phyloP scores from a whole-genome alignment of 768 basidiomycete species.

The Naganishia onofrii region DNA sequence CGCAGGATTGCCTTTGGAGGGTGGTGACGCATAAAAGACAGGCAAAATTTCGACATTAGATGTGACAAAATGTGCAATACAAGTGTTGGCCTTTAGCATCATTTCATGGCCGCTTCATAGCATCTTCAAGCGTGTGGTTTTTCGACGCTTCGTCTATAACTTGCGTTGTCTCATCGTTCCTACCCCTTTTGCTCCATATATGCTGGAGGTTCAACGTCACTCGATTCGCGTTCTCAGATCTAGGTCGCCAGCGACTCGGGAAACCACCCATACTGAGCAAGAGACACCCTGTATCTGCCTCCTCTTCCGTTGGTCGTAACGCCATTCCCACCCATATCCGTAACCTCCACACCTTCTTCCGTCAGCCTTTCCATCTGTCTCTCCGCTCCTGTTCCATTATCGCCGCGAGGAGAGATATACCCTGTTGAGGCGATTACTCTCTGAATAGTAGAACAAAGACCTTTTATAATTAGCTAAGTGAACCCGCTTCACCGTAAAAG shows the following conservation, averaged over 20 bases:
- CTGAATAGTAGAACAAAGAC: conserved; percentile 22
- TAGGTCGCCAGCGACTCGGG: conserved; percentile 36
- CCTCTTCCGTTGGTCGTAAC: conserved; percentile 44
- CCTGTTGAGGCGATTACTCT: conserved; percentile 48
- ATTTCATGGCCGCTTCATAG: no score
- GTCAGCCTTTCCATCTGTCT: conserved; percentile 72
- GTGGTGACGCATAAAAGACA: conserved; percentile 15
- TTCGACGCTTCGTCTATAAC: no score
- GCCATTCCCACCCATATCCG: conserved; percentile 59
- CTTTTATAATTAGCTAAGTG: neutral
- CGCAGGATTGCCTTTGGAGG: conserved; percentile 31
- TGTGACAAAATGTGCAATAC: no score
- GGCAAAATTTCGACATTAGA: neutral
- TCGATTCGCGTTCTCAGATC: no score
- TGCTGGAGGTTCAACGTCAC: no score
- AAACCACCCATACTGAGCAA: conserved; percentile 51
- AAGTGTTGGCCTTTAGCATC: no score
- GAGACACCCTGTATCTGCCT: conserved; percentile 57
- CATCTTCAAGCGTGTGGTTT: no score
- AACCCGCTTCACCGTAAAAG: neutral
- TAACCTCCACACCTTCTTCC: conserved; percentile 78
- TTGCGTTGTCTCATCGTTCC: no score
- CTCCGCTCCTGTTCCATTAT: conserved; percentile 74
- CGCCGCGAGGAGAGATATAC: conserved; percentile 69
- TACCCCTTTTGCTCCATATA: no score